Evolutionary conservation across 164 flowering plant species (phyloP).

Genomic region (Aristolochia californica): DNA sequence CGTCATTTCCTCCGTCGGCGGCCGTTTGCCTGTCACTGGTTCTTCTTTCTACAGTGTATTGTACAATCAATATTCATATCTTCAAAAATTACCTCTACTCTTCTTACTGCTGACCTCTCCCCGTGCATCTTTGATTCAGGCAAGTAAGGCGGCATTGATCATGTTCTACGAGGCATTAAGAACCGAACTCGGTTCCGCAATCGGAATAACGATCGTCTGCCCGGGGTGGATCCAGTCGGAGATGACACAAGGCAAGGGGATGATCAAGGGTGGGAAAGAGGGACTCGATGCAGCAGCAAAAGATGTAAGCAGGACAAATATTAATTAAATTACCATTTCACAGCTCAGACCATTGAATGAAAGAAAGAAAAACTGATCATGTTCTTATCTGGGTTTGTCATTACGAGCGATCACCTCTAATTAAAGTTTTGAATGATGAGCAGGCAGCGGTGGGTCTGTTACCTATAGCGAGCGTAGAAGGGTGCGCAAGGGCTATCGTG

Average conservation of each 20-base stretch:
- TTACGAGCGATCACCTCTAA: too few species aligned
- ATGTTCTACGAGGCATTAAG: conserved; percentile 43
- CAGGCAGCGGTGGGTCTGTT: conserved; percentile 22
- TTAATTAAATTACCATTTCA: not conserved
- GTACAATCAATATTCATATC: not conserved
- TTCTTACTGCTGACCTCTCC: too few species aligned
- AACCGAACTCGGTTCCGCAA: conserved; percentile 35
- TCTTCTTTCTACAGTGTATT: conserved; percentile 29
- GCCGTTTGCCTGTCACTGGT: conserved; percentile 29
- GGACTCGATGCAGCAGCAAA: conserved; percentile 28
- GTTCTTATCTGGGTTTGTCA: not conserved
- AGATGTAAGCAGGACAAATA: conserved; percentile 36
- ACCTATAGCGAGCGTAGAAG: conserved; percentile 22
- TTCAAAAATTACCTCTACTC: too few species aligned
- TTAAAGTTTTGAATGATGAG: not conserved
- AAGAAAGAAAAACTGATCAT: too few species aligned
- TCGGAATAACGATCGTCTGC: conserved; percentile 37
- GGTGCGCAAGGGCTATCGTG: conserved; percentile 37
- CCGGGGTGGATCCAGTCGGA: conserved; percentile 58
- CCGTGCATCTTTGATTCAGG: conserved; percentile 20
- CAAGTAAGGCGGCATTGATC: conserved; percentile 57
- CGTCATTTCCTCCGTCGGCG: conserved; percentile 22
- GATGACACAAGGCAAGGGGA: conserved; percentile 34
- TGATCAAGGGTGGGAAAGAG: conserved; percentile 22
- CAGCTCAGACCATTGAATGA: too few species aligned